Evolutionary conservation across 108 stramenopile species (phyloP).

Genomic region (Bacterosira constricta): DNA sequence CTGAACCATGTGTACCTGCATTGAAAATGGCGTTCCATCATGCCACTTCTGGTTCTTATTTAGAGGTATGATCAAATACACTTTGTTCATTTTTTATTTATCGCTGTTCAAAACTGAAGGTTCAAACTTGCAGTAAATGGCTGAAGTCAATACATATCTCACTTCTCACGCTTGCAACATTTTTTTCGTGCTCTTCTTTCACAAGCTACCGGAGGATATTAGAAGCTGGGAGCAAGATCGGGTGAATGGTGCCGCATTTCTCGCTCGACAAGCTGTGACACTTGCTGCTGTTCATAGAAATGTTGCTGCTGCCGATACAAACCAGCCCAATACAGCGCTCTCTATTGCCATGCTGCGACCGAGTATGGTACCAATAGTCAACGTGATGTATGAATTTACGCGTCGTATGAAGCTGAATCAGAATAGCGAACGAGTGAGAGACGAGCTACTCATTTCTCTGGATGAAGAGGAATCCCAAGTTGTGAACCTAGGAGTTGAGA

Average conservation of each 20-base stretch:
- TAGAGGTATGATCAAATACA: not conserved
- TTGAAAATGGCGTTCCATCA: conserved; percentile 61
- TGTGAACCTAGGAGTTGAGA: conserved; percentile 26
- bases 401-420: conserved; percentile 2
- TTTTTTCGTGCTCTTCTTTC: not conserved
- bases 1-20: conserved; percentile 44
- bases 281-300: conserved; percentile 30
- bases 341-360: conserved; percentile 58
- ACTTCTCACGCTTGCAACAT: not conserved
- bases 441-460: conserved; percentile 19
- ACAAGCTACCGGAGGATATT: conserved; percentile 22
- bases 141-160: not conserved
- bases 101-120: too few species aligned
- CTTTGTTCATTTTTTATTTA: not conserved
- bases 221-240: conserved; percentile 49
- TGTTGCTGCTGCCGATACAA: conserved; percentile 3
- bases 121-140: too few species aligned
- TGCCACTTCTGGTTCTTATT: conserved; percentile 48
- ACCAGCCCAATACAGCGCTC: conserved; percentile 6
- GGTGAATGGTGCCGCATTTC: conserved; percentile 49
- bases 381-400: conserved; percentile 49
- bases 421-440: not conserved
- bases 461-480: conserved; percentile 22
- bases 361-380: conserved; percentile 59
- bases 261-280: conserved; percentile 46